These are phyloP conservation scores for Platanthera zijinensis DNA, from an alignment of 106 monocot genomes.

Conservation along the genomic window DNA sequence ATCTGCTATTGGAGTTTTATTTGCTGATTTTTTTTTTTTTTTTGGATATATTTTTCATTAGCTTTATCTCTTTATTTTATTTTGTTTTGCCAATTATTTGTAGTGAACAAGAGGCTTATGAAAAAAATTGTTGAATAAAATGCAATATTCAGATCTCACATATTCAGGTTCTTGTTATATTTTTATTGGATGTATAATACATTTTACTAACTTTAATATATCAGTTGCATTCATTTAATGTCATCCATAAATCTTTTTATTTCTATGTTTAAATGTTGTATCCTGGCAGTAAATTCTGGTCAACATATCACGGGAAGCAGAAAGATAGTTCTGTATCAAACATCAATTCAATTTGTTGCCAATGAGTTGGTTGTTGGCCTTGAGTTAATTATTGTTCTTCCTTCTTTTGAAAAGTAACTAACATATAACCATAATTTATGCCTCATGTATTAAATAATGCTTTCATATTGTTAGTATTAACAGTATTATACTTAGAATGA, in stretches of 20 bases:
- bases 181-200: neutral
- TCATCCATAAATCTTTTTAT: conserved; percentile 7
- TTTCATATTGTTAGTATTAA: no score
- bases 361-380: neutral
- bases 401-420: neutral
- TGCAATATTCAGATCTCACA: no score
- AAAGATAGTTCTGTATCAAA: conserved; percentile 23
- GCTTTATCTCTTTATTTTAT: no score
- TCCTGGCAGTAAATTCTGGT: conserved; percentile 68
- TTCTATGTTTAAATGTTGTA: conserved; percentile 48
- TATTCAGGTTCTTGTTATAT: conserved; percentile 55
- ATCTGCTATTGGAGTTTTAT: no score
- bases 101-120: no score
- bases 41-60: no score
- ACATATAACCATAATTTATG: neutral
- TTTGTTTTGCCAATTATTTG: no score
- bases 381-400: neutral
- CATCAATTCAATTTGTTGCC: neutral
- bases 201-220: neutral
- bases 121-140: no score
- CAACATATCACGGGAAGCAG: conserved; percentile 43
- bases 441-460: no score
- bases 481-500: no score
- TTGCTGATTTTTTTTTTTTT: no score
- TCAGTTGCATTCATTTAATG: neutral